Percentiles rank a stretch among this genome's conserved stretches.
Evolutionary conservation across 2,329 filamentous ascomycete genomes (phyloP).

Genomic region (Fusarium zealandicum): DNA sequence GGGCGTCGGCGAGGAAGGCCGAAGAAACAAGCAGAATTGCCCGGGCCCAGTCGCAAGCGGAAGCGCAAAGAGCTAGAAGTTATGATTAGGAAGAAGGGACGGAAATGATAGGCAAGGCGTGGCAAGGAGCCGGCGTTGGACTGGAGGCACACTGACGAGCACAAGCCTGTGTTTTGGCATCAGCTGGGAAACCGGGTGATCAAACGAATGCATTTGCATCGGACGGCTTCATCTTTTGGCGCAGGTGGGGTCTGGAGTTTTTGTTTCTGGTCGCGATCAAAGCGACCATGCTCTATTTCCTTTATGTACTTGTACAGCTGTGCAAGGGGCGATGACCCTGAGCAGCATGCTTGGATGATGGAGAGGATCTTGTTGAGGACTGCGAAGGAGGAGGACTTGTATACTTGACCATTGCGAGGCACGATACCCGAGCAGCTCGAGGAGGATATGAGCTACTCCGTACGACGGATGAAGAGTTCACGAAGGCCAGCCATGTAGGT

Average conservation of each 20-base stretch:
- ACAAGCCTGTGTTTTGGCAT: slow-evolving; percentile 14
- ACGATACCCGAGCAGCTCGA: slow-evolving; percentile 42
- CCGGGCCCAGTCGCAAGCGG: not conserved
- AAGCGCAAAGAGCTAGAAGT: slow-evolving; percentile 1
- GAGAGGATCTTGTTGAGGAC: slow-evolving; percentile 4
- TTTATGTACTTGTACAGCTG: slow-evolving; percentile 35
- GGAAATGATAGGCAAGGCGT: slow-evolving; percentile 27
- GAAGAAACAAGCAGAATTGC: not conserved
- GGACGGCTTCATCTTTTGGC: slow-evolving; percentile 40
- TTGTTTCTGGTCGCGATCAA: slow-evolving; percentile 9
- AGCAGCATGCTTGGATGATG: slow-evolving; percentile 23
- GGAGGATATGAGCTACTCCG: slow-evolving; percentile 25
- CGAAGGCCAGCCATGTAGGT: not conserved
- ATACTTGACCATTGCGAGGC: slow-evolving; percentile 41
- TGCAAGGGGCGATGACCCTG: slow-evolving; percentile 4
- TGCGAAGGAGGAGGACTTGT: slow-evolving; percentile 28
- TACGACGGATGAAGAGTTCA: slow-evolving; percentile 17
- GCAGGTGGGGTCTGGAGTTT: slow-evolving; percentile 27
- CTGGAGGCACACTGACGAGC: slow-evolving; percentile 21
- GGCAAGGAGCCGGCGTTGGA: slow-evolving; percentile 39
- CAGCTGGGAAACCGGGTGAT: slow-evolving; percentile 21
- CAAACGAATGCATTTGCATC: slow-evolving; percentile 34
- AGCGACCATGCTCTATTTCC: slow-evolving; percentile 7
- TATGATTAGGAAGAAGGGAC: slow-evolving; percentile 7
- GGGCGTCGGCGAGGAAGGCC: not conserved